Evolutionary conservation across 2,329 filamentous ascomycete species (phyloP), one percentile per base, ranked within the genome.

Genomic region (Colletotrichum lini): DNA sequence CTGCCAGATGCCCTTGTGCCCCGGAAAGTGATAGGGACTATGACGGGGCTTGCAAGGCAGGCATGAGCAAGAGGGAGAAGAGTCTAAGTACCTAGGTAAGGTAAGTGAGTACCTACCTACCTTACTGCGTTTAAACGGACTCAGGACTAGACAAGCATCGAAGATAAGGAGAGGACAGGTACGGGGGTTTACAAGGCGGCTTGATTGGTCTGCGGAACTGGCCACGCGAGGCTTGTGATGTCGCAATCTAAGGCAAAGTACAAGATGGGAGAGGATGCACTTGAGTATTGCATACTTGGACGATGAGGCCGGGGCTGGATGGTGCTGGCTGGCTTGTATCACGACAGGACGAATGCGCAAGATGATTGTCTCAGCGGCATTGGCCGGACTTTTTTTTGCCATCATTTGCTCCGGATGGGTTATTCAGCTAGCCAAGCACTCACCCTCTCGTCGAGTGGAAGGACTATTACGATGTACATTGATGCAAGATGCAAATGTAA

Each of bases 201-300:
- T 21, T 15, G 30, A 8, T n/a, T 54, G 49, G 45, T 58, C 42
- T 68, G 68, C 58, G 65, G 58, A 71, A 64, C 68, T 71, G 65
- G 68, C 30, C 65, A 68, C 42, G 68, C 65, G 30, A 68, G 58
- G 65, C 68, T 68, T 71, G 47, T 47, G 65, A 64, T 71, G 68
- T 68, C 58, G 68, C 58, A 71, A 71, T 71, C 52, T 68, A 68
- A 64, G 56, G 60, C 23, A 44, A 44, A 61, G 58, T 65, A 40
- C 42, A 54, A 67, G 59, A 68, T 30, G 66, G 21, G 35, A 7
- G 47, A 47, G n/a, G 45, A 30, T 30, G 7, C 30, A 30, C 8
- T 30, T 35, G 30, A 35, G 30, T 35, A 35, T 35, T 8, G 9
- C 30, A 35, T 40, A 45, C 38, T 40, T 57, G 59, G 26, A 18